Evolutionary conservation across 768 basidiomycete genomes (phyloP).

Genomic region (Amanita brunnescens): DNA sequence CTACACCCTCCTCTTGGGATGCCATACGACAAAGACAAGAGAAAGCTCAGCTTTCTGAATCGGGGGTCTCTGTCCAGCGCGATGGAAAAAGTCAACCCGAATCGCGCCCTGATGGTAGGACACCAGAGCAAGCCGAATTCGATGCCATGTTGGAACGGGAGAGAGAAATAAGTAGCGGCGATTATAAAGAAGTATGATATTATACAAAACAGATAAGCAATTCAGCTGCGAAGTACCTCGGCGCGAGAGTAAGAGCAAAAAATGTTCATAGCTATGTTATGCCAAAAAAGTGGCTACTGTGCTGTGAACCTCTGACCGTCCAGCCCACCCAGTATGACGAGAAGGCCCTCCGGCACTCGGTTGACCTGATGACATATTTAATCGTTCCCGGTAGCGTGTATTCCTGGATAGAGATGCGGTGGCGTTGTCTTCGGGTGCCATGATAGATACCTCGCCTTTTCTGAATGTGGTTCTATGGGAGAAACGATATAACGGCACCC

Average conservation of each 20-base stretch:
- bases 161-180: slow-evolving; percentile 27
- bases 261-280: neutral
- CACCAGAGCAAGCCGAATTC: slow-evolving; percentile 44
- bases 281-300: neutral
- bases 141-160: slow-evolving; percentile 54
- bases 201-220: slow-evolving; percentile 9
- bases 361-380: neutral
- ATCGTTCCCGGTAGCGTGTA: slow-evolving; percentile 22
- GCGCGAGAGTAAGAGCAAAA: neutral
- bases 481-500: slow-evolving; percentile 74
- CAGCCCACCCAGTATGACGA: neutral
- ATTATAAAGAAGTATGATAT: slow-evolving; percentile 7
- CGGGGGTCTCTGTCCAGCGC: slow-evolving; percentile 3
- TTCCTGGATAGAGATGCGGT: slow-evolving; percentile 31
- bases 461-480: slow-evolving; percentile 60
- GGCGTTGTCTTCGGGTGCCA: slow-evolving; percentile 21
- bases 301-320: neutral
- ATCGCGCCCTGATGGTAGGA: slow-evolving; percentile 23
- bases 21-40: slow-evolving; percentile 51
- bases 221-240: slow-evolving; percentile 3
- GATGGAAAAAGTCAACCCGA: slow-evolving; percentile 6
- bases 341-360: neutral
- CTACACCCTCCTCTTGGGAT: slow-evolving; percentile 56
- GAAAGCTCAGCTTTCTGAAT: slow-evolving; percentile 20
- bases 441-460: slow-evolving; percentile 28